Base-by-base conservation (phyloP, 73 alveolate species). In the Durusdinium trenchii region DNA sequence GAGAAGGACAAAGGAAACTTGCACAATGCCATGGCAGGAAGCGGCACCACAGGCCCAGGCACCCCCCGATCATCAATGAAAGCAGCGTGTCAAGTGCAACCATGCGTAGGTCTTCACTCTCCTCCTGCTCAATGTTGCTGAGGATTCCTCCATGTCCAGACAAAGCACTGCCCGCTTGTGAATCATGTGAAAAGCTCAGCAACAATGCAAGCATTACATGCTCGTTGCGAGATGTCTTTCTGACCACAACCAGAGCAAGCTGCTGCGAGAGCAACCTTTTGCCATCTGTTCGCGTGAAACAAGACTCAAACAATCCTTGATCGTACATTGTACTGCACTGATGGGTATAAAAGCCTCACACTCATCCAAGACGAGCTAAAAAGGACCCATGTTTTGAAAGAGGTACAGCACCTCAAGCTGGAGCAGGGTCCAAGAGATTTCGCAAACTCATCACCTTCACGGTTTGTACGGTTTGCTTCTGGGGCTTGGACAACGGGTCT, bases 351-450 rank as follows among this genome's bases (percentile, higher is more conserved):
- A 2, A 23, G 73, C n/a, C n/a, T 23, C 69, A 57, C 50, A 32
- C 30, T 91, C 95, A 91, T 43, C 98, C 98, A 69, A 91, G 89
- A 23, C 98, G 98, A n/a, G 98, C 98, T 89, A 91, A 69, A 78
- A 91, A 91, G 89, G 98, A 91, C 61, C 98, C 98, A 50, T 91
- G 67, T 60, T 91, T 91, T 75, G 98, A 67, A 45, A 91, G 82
- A 18, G 98, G 98, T 76, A 91, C 98, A 23, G 98, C 98, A 69
- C 98, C 98, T 91, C 71, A 16, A 76, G 60, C 38, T 3, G 3
- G 35, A 9, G 10, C n/a, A 1, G 10, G 42, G 52, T 1, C 26
- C 43, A 67, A 28, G 79, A 12, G 0, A 40, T 35, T 38, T 75
- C 86, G 43, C 20, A 6, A 38, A 12, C 91, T 45, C 7, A 43